Base-by-base conservation (phyloP, 2,329 filamentous ascomycete genomes). In the Ophiostoma quercus region DNA sequence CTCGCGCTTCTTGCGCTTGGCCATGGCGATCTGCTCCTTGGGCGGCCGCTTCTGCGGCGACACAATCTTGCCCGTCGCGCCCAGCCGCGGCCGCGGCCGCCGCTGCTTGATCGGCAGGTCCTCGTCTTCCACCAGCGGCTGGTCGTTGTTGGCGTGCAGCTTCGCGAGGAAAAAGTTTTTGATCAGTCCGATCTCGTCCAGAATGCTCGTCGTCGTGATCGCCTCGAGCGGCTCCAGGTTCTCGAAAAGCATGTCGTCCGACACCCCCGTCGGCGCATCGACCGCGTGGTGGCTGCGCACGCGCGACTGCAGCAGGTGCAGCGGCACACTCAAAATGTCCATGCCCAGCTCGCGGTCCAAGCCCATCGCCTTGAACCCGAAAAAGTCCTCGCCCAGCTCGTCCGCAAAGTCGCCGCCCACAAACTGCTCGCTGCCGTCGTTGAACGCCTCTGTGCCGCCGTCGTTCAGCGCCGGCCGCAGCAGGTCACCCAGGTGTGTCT, bases 311-410 rank as follows among this genome's bases (percentile, higher is more conserved):
- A 99, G 86, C 25, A 99, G 87, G 80, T 99, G 95, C 71, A 99
- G 84, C 32, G 96, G 95, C 47, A 99, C 95, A 68, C 92, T 94
- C 72, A 98, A 87, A 74, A 91, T 91, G 41, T 94, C 90, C 72
- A 95, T 84, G 22, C 94, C 94, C 77, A 98, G 90, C 77, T 99
- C 95, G 75, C 89, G 90, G 76, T 97, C 93, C 71, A 99, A 85
- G 62, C 95, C 95, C 65, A 99, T 87, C 71, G 96, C 94, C 77
- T 93, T 94, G 86, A 99, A 98, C 37, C 95, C 95, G 76, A 99
- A 99, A 85, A 97, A 99, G 80, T 99, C 95, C 82, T 99, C 95
- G 72, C 94, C 94, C 14, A 99, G 90, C 75, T 99, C 95, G 78
- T 97, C 95, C 0, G 95, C 95, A 78, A 99, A 99, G 79, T 99